Conservation (phyloP, 2,329 filamentous ascomycete species). For the Thyridium curvatum region DNA sequence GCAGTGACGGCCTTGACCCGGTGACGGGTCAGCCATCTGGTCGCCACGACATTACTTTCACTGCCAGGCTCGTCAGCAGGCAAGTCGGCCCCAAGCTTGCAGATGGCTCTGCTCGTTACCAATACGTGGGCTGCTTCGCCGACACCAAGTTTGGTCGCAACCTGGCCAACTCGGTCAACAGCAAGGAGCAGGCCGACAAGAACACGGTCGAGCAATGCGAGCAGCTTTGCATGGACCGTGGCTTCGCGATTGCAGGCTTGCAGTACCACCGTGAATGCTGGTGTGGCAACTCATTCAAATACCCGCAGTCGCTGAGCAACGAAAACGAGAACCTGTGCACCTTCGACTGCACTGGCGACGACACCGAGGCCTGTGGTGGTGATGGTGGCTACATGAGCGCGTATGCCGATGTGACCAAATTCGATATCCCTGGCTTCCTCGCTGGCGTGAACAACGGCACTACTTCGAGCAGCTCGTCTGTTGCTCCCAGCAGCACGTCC, state of each 20-base stretch:
- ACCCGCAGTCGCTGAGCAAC: neutral
- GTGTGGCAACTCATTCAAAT: conserved; percentile 1
- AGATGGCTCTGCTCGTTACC: conserved; percentile 19
- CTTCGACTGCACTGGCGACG: neutral
- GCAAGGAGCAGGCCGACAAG: conserved; percentile 2
- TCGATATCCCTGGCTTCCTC: neutral
- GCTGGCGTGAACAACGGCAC: neutral
- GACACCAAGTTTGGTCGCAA: neutral
- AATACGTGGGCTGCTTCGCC: conserved; percentile 30
- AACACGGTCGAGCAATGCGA: conserved; percentile 3
- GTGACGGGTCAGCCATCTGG: conserved; percentile 21
- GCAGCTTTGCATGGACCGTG: neutral
- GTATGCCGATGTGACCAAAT: neutral
- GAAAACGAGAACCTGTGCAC: neutral
- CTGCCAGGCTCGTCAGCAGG: conserved; percentile 21
- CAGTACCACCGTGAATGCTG: conserved; percentile 5
- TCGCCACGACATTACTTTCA: conserved; percentile 24
- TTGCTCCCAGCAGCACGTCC: neutral
- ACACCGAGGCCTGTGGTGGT: neutral
- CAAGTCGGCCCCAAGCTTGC: conserved; percentile 28
- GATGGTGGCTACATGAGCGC: too few species aligned
- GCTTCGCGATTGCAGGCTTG: neutral
- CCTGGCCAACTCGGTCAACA: neutral
- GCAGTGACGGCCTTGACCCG: conserved; percentile 28
- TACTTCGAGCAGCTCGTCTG: neutral